Base-by-base conservation (phyloP, 2,329 filamentous ascomycete species). In the Dothideomycetidae sp. region DNA sequence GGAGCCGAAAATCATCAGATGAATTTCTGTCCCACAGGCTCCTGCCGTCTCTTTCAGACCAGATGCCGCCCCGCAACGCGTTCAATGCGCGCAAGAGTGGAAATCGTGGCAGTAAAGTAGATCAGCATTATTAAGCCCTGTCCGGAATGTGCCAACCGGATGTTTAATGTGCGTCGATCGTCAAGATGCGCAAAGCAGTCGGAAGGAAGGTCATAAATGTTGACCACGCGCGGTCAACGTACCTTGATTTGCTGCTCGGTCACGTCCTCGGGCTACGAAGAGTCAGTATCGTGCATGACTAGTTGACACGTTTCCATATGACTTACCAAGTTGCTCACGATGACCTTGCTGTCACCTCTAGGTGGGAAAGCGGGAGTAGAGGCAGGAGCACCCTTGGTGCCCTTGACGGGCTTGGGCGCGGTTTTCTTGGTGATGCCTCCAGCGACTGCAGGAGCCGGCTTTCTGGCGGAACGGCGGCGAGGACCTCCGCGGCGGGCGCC, bases 211-310 rank as follows among this genome's bases (percentile, higher is more conserved):
- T 39, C 40, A 41, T 46, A 50, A n/a, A 58, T 58, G 59, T 51
- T 57, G 58, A 55, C 58, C 51, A 44, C 41, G 78, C 70, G 80
- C 74, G 70, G 77, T 85, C 81, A 85, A 98, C 90, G 92, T 98
- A 98, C 90, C 90, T 98, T 96, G 70, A 98, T 92, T 78, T 92
- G 83, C 68, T 68, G 69, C 73, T 96, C 88, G 66, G 77, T 83
- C 63, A 98, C 85, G 76, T 98, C 90, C 69, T 79, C 78, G 61
- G 90, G 90, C 84, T 96, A 21, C 4, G 11, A 39, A 12, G 35
- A 17, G 61, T 81, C 66, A 80, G 71, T 44, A 31, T 18, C 37
- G 42, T 40, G 33, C 31, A 49, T 44, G 50, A 7, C 5, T 5
- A 28, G 19, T 15, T n/a, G 3, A 26, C 30, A 14, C 19, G 31